Evolutionary conservation across 2,329 filamentous ascomycete species (phyloP).

Genomic region (Elsinoe ampelina): DNA sequence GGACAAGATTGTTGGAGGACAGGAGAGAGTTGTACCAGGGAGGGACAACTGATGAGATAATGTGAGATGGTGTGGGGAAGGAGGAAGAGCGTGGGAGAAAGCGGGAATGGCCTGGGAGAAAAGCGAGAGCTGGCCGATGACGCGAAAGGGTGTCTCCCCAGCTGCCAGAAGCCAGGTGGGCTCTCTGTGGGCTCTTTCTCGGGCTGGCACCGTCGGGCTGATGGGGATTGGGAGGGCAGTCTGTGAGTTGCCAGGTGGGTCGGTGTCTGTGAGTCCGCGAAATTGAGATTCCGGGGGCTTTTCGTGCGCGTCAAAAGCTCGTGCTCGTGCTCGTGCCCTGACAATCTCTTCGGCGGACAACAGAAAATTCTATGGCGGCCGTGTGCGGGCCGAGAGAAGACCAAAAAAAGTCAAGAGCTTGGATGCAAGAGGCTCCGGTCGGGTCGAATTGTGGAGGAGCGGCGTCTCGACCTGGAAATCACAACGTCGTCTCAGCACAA

Average conservation of each 20-base stretch:
- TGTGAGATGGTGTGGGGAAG: constrained; percentile 2
- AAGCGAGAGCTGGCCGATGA: constrained; percentile 1
- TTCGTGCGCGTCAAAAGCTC: neutral
- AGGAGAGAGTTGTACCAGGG: neutral
- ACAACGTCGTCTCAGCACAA: neutral
- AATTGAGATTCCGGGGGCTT: constrained; percentile 6
- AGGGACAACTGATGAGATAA: constrained; percentile 7
- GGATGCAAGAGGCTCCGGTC: neutral
- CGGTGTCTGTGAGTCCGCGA: neutral
- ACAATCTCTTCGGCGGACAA: neutral
- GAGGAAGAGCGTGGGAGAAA: constrained; percentile 9
- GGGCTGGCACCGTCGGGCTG: neutral
- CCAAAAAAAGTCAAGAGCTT: no score
- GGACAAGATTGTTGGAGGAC: neutral
- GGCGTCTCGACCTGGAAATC: neutral
- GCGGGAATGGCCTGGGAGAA: constrained; percentile 7
- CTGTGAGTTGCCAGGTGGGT: neutral
- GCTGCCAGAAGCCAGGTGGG: neutral
- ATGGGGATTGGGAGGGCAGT: neutral
- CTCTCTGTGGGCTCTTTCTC: neutral
- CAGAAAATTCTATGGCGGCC: constrained; percentile 11
- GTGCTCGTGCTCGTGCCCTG: neutral
- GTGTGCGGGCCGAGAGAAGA: constrained; percentile 1
- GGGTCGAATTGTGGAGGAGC: neutral
- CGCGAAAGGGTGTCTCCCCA: neutral